Percentiles rank a stretch among this genome's conserved stretches.
Conservation (phyloP, 2,329 filamentous ascomycete species). For the Alternaria dauci region DNA sequence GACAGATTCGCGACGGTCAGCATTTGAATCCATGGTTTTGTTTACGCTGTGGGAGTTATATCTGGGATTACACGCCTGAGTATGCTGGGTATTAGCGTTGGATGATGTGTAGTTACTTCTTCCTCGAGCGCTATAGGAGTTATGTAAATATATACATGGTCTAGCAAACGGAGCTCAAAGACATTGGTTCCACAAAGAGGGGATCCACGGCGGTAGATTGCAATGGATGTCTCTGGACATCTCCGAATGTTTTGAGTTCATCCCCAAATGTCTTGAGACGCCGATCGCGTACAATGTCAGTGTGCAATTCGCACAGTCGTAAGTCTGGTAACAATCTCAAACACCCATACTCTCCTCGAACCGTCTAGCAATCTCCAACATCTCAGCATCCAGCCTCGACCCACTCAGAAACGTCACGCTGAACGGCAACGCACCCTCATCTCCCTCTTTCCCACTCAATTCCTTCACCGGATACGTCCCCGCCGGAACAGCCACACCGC, state of each 20-base stretch:
- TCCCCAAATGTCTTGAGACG: not conserved
- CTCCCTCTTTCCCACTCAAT: slow-evolving; percentile 33
- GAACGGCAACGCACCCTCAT: slow-evolving; percentile 50
- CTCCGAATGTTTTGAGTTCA: not conserved
- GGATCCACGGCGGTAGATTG: not conserved
- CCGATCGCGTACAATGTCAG: not conserved
- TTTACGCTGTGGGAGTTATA: not conserved
- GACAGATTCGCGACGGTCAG: not conserved
- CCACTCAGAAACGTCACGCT: slow-evolving; percentile 53
- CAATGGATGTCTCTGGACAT: not conserved
- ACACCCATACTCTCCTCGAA: slow-evolving; percentile 27
- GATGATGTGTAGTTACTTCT: too few species aligned
- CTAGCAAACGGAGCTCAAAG: not conserved
- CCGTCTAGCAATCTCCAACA: slow-evolving; percentile 51
- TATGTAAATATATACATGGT: not conserved
- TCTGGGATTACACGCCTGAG: not conserved
- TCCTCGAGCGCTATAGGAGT: too few species aligned
- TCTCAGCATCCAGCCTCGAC: slow-evolving; percentile 49
- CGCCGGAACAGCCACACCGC: slow-evolving; percentile 57
- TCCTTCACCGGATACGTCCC: slow-evolving; percentile 48
- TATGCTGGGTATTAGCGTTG: too few species aligned
- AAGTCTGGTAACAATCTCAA: not conserved
- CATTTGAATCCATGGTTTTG: not conserved
- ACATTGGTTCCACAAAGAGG: not conserved
- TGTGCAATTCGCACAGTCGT: not conserved